Base-by-base conservation (phyloP, 202 grass and related monocot species). In the Bolboschoenoplectus hybrid region DNA sequence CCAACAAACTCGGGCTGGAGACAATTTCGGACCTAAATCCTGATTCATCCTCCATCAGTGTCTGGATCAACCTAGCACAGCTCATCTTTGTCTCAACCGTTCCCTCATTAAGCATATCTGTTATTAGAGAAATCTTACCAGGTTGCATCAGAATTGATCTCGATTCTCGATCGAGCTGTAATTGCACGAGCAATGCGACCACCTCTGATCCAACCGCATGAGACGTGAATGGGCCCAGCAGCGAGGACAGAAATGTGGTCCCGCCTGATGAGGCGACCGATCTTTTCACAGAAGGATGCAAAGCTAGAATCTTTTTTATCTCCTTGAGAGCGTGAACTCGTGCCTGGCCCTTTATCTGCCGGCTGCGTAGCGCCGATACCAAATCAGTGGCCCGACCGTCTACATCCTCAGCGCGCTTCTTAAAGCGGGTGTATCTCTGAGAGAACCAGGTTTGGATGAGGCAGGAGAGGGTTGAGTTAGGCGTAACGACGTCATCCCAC, bases 361-460 rank as follows among this genome's bases (percentile, higher is more conserved):
- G 43, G 85, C 89, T 89, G 14, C 94, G 94, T 38, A 99, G 89
- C 0, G 67, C 70, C 65, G 88, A 86, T 39, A 99, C 85, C 85
- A 99, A 89, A 67, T 92, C 88, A 9, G 90, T 86, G 58, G 97
- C 97, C 35, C 97, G 97, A 51, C 97, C 97, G 74, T 96, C 87
- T 84, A 94, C 94, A 87, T 99, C 97, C 20, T 92, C 93, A 6
- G 93, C 91, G 40, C 93, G 90, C 89, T 99, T 99, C 87, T 97
- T 99, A 72, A 91, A 91, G 3, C 89, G 85, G 65, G 85, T 85
- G 86, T 97, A 93, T 44, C 90, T 90, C 60, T 91, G 88, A 34
- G 93, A 93, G 97, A 99, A 99, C 97, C 97, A 99, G 83, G 97
- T 89, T 39, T 85, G 90, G 88, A 99, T 94, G 73, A 99, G 90